Base-by-base conservation (phyloP, 2,329 filamentous ascomycete genomes). In the Fusarium albidum region DNA sequence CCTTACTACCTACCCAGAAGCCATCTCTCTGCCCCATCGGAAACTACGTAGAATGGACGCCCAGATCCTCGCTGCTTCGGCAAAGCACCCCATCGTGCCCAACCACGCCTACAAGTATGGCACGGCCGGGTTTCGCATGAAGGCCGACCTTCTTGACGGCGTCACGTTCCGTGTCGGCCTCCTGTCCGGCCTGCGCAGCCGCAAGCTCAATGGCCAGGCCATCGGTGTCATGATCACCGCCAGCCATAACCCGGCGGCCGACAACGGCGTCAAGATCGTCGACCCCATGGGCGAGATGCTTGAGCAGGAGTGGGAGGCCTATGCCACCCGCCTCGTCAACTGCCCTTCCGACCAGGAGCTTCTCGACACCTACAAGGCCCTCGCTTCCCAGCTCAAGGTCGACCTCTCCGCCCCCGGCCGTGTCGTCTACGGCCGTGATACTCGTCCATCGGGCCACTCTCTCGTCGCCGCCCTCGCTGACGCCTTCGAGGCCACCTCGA, bases 241-340 rank as follows among this genome's bases (percentile, higher is more conserved):
- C 58, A 96, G 91, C 69, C 92, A 96, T 81, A 96, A 96, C 76
- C 91, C 91, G 14, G 89, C 92, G 28, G 82, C 86, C 66, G 92
- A 96, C 76, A 96, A 96, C 74, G 92, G 92, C 44, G 89, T 96
- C 73, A 96, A 96, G 82, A 86, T 99, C 65, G 92, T 99, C 59
- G 95, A 99, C 74, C 95, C 95, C 11, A 90, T 96, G 88, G 94
- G 95, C 62, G 95, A 98, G 75, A 98, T 98, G 95, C 83, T 96
- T 42, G 92, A 96, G 84, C 88, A 93, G 74, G 90, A 94, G 56
- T 99, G 95, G 95, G 95, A 99, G 77, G 80, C 81, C 31, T 88
- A 93, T 73, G 92, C 93, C 47, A 98, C 95, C 29, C 84, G 84
- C 67, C 87, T 99, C 58, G 93, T 96, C 70, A 99, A 99, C 75